Conservation (phyloP, 371 early-diverging fungal genomes). For the Rhizopus microsporus region DNA sequence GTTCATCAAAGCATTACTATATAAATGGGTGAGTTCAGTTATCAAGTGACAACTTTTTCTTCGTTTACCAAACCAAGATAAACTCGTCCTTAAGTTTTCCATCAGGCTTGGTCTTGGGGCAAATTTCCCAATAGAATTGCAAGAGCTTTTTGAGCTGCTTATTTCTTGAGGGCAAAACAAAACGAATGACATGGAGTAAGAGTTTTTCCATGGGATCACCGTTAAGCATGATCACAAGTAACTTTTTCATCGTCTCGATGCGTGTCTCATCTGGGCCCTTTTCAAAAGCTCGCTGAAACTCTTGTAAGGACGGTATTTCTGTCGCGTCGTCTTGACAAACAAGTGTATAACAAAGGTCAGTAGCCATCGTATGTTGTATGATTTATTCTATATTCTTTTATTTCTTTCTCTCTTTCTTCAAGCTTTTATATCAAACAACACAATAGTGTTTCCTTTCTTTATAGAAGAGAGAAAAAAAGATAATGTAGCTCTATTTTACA, state of each 20-base stretch:
- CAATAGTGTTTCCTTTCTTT: too few species aligned
- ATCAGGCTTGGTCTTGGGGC: slow-evolving; percentile 89
- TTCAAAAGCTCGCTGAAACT: slow-evolving; percentile 80
- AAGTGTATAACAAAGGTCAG: slow-evolving; percentile 71
- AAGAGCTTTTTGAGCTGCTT: slow-evolving; percentile 95
- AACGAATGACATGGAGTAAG: slow-evolving; percentile 96
- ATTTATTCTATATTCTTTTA: too few species aligned
- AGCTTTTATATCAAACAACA: too few species aligned
- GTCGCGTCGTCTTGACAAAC: slow-evolving; percentile 69
- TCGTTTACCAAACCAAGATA: slow-evolving; percentile 87
- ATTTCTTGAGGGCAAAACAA: slow-evolving; percentile 90
- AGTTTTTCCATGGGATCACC: slow-evolving; percentile 90
- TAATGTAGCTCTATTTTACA: too few species aligned
- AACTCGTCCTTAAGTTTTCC: slow-evolving; percentile 96
- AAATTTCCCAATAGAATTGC: slow-evolving; percentile 96
- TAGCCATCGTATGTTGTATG: slow-evolving; percentile 26
- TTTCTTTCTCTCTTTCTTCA: too few species aligned
- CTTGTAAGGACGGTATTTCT: slow-evolving; percentile 66
- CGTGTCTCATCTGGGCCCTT: slow-evolving; percentile 91
- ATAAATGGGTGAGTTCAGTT: background rate
- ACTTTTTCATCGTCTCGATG: slow-evolving; percentile 90
- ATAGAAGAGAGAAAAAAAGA: too few species aligned
- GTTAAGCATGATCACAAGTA: slow-evolving; percentile 87
- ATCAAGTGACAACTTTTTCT: background rate
- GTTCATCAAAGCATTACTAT: slow-evolving; percentile 93